Base-by-base conservation (phyloP, 139 green algal species). In the Chlorella sp. region DNA sequence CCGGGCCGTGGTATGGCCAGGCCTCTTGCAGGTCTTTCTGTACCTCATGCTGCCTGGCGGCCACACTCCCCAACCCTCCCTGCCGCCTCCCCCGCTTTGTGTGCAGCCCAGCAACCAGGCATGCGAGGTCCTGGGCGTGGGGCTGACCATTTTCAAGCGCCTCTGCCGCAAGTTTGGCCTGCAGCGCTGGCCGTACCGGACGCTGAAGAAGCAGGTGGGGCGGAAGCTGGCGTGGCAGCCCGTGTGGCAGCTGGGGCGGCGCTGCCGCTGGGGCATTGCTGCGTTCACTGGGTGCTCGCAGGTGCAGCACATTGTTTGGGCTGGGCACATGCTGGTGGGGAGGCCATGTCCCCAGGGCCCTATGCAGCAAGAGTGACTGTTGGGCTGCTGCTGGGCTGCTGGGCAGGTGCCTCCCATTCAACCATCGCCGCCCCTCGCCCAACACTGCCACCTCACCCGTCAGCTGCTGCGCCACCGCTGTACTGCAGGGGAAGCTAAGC, bases 111-210 rank as follows among this genome's bases (percentile, higher is more conserved):
- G 81, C 57, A 73, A 42, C 81, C 53, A 86, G 81, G 81, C 81
- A 34, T 86, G 81, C 53, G 81, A 71, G 53, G 53, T 34, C 15
- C 57, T 86, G 53, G 81, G 81, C 9, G n/a, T 86, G n/a, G 81
- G 81, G 0, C 53, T 86, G 15, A 86, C 81, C n/a, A 86, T 86
- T 22, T 86, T 86, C n/a, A 86, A 86, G 81, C 53, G 81, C 57
- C 81, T 86, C 1, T 86, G 81, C 53, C 81, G 81, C 53, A 86
- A 86, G 81, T 64, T 69, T n/a, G 81, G 81, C 18, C 53, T 86
- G n/a, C 48, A 75, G 24, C 81, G 48, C 24, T 86, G 81, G 81
- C 81, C 81, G 12, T 86, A 86, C 34, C 53, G 81, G 18, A 60
- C 81, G 0, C 81, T 86, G 14, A 86, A 86, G 57, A 73, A 86